Evolutionary conservation across 495 filamentous ascomycete species (phyloP), one percentile per base, ranked within the genome.

Genomic region (Aspergillus baeticus): DNA sequence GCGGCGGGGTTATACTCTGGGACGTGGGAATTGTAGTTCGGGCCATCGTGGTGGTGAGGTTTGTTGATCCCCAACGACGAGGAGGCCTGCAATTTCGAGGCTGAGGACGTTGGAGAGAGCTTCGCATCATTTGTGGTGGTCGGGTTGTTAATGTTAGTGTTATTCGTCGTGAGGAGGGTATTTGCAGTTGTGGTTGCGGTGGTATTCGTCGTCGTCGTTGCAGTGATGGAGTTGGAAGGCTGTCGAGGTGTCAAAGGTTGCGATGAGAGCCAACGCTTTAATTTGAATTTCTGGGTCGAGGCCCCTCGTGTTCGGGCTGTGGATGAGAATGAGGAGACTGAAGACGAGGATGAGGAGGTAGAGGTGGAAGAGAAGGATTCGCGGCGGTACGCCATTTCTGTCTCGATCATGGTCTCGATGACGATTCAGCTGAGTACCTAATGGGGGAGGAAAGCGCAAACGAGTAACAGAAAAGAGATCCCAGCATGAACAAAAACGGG

Each of bases 181-280:
- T 29, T 29, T 8, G 26, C 8, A 3, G 26, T 29, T 3, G 26
- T 29, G 26, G 26, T 43, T 43, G 39, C 10, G 18, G 6, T 43
- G 39, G 39, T 17, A 6, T n/a, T n/a, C n/a, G n/a, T 43, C 11
- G 1, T 10, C 10, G 1, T 43, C 10, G 17, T 43, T 29, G 26
- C 26, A 29, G 26, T 29, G 26, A 29, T 29, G 8, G 26, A 29
- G 8, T 29, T 8, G 4, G 26, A 29, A 8, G 26, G 4, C 26
- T 29, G 26, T 29, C 26, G 47, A 23, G 7, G 47, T 1, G 34
- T 10, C 2, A 17, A 13, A 8, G 37, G 47, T 6, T 38, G 34
- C 13, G 34, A 38, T 10, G 47, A 38, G n/a, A 50, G 11, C 47
- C 47, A 50, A 38, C 34, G 47, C 36, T 38, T 50, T 10, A 50